A percentile compares a stretch with the other conserved stretches of the same genome.
phyloP scores from a whole-genome alignment of 106 monocot species.

The Acorus calamus region DNA sequence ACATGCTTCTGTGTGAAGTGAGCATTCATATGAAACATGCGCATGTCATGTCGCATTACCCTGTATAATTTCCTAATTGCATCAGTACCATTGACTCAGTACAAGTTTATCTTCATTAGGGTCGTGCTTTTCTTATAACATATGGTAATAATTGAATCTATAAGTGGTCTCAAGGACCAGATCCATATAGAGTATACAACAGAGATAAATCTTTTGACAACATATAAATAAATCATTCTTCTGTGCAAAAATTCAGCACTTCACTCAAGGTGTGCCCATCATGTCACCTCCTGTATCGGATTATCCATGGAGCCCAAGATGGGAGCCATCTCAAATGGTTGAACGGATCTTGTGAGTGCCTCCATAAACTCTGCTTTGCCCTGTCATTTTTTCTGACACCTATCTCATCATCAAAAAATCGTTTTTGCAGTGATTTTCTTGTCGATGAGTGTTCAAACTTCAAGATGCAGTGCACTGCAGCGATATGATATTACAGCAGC shows the following conservation, averaged over 20 bases:
- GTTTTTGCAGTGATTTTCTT: constrained; percentile 58
- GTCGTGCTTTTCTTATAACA: no score
- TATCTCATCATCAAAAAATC: background rate
- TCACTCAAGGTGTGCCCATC: constrained; percentile 44
- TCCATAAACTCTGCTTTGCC: background rate
- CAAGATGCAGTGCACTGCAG: constrained; percentile 78
- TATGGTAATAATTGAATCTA: no score
- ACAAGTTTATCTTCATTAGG: no score
- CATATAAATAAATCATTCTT: no score
- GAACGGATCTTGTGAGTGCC: constrained; percentile 73
- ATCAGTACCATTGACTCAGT: no score
- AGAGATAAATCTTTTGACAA: no score
- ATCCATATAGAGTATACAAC: no score
- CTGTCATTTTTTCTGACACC: background rate
- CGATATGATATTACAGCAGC: constrained; percentile 24
- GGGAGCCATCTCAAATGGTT: constrained; percentile 53
- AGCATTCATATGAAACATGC: no score
- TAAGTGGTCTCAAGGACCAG: no score
- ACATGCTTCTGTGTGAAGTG: no score
- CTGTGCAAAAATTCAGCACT: constrained; percentile 39
- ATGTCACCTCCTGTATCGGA: constrained; percentile 49
- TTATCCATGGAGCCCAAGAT: constrained; percentile 97
- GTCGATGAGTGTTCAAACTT: constrained; percentile 61
- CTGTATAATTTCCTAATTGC: no score
- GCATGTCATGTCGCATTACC: no score